Evolutionary conservation across 2,329 filamentous ascomycete genomes (phyloP).

Genomic region (Metarhizium guizhouense): DNA sequence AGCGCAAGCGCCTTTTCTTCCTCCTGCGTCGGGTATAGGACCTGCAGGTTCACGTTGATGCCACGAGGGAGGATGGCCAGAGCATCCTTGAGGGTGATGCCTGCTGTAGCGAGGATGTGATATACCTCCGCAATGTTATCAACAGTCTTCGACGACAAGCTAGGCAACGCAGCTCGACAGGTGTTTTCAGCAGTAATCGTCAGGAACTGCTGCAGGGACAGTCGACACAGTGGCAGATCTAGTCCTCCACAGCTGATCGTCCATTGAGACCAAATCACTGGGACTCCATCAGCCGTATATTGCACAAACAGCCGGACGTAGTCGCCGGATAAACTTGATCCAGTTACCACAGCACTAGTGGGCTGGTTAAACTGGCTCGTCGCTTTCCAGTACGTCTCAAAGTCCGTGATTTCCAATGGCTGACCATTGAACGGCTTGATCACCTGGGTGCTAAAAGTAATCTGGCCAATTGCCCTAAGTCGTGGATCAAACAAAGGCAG

Average conservation of each 20-base stretch:
- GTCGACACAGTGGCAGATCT: conserved; percentile 70
- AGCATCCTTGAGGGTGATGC: conserved; percentile 71
- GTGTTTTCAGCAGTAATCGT: conserved; percentile 36
- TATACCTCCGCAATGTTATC: conserved; percentile 58
- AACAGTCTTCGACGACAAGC: conserved; percentile 35
- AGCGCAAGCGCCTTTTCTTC: conserved; percentile 65
- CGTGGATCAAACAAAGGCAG: conserved; percentile 89
- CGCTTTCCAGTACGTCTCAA: conserved; percentile 98
- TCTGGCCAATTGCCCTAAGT: conserved; percentile 82
- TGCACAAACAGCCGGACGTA: conserved; percentile 90
- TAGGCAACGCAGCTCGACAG: conserved; percentile 33
- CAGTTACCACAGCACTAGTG: conserved; percentile 81
- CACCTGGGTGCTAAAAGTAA: conserved; percentile 89
- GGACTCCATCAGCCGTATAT: conserved; percentile 77
- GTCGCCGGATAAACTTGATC: conserved; percentile 90
- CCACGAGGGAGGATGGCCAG: conserved; percentile 64
- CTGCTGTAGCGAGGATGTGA: conserved; percentile 62
- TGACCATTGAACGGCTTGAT: conserved; percentile 93
- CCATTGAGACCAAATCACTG: conserved; percentile 83
- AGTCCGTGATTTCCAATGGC: conserved; percentile 92
- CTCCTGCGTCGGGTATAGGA: conserved; percentile 70
- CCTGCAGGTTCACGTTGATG: conserved; percentile 85
- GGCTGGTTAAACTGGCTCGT: conserved; percentile 80
- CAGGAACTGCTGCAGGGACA: conserved; percentile 66
- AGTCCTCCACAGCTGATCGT: conserved; percentile 66